Evolutionary conservation across 1,284 basidiomycete genomes (phyloP), one percentile per base, ranked within the genome.

Genomic region (Puccinia polysora): DNA sequence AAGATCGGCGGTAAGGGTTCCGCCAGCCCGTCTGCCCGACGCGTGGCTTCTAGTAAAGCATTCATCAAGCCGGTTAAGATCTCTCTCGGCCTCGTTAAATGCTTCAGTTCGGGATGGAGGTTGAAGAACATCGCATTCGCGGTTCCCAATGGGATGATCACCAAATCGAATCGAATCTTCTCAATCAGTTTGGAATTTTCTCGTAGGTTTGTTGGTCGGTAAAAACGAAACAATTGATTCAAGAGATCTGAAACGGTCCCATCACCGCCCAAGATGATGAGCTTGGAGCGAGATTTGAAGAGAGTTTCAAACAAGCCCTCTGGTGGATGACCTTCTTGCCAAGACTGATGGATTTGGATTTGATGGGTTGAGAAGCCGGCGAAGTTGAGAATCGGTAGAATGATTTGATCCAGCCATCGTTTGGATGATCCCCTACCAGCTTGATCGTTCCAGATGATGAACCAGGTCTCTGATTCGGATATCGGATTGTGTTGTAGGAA

Each of bases 211-310:
- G 7, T 30, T 7, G 30, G 28, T 56, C 76, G 77, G 65, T n/a
- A n/a, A n/a, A n/a, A n/a, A n/a, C n/a, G n/a, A n/a, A 83, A 80
- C 36, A 89, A 77, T 5, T 83, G 82, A 74, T 89, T 88, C 76
- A 91, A 83, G 68, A 93, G 84, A 78, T 94, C 91, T 78, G 92
- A 89, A 36, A 92, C 82, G 0, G 91, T 94, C n/a, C 91, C 91
- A 78, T 95, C 91, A 10, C 91, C 91, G 2, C 89, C 89, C 20
- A 71, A 30, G 58, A 60, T 60, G 58, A 60, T 60, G 23, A 56
- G 32, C 53, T 56, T 56, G 2, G 53, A 34, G 5, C 32, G 23
- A 34, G 32, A 34, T 1, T 25, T 25, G 7, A 8, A 6, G 8
- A 40, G n/a, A 7, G 20, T 40, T 23, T 28, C 28, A 30, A 34